Evolutionary conservation across 495 filamentous ascomycete species (phyloP), one percentile per base, ranked within the genome.

Genomic region (Penicillium mononematosum): DNA sequence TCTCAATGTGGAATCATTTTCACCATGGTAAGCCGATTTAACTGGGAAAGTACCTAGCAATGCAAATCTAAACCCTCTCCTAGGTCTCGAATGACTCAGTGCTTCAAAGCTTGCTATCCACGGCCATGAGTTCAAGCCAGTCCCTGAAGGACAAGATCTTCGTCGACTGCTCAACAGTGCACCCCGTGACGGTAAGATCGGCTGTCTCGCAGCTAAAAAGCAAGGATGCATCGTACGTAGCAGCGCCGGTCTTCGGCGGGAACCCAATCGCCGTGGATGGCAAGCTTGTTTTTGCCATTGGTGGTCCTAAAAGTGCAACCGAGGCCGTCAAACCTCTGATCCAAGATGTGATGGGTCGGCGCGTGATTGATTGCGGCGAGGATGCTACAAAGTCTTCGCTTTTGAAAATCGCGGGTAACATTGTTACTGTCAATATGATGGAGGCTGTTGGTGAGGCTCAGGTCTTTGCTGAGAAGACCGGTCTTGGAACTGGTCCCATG

Each of bases 381-480:
- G 75, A 79, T 61, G 73, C 77, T n/a, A 72, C 65, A 0, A 73
- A 73, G 56, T 66, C 75, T 8, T 75, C 77, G 8, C 56, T 79
- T 50, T 58, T 79, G 58, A 79, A 79, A 64, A 78, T 78, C 64
- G 75, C 75, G 4, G 75, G 75, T 12, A 79, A 79, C 43, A 77
- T 79, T 20, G 68, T 79, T 27, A 79, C 75, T 17, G 66, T 78
- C 11, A 76, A 73, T 38, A 66, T 78, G 60, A 78, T 78, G 79
- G 77, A 81, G 64, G 69, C 77, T 2, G 76, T 82, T 39, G 75
- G 75, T 6, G 81, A 83, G 63, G 75, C 78, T 1, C 80, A 83
- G 56, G 78, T 82, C 22, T 79, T 83, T 57, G 80, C 80, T 19
- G 80, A 82, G 61, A 78, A 78, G 61, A 77, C 77, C 1, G 79